Evolutionary conservation across 306 rosid species (phyloP).

Genomic region (Begonia loranthoides): DNA sequence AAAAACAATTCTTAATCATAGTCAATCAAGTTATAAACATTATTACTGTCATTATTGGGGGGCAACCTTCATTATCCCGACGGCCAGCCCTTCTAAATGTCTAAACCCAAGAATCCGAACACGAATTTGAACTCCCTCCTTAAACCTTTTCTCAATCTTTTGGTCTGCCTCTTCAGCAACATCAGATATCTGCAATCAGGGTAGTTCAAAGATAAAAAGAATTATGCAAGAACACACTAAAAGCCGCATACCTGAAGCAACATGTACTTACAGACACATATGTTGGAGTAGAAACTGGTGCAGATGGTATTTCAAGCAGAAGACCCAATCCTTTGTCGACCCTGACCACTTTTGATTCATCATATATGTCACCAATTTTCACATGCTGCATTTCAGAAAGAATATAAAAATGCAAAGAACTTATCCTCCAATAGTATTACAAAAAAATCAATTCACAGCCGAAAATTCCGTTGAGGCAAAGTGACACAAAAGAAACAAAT

Average conservation of each 20-base stretch:
- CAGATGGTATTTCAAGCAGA: constrained; percentile 67
- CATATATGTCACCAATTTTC: constrained; percentile 73
- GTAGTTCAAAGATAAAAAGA: constrained; percentile 4
- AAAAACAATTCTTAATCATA: too few relatives aligned
- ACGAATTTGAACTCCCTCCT: constrained; percentile 63
- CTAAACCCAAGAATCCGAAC: constrained; percentile 80
- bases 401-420: constrained; percentile 1
- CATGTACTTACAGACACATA: constrained; percentile 59
- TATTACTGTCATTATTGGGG: background rate
- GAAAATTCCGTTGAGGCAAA: too few relatives aligned
- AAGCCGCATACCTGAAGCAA: background rate
- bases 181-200: constrained; percentile 50
- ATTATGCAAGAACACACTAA: constrained; percentile 4
- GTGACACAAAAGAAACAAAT: too few relatives aligned
- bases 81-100: constrained; percentile 89
- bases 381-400: constrained; percentile 35
- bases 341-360: constrained; percentile 67
- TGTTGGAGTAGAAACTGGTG: constrained; percentile 62
- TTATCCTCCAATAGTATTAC: background rate
- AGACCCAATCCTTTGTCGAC: constrained; percentile 72
- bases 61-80: constrained; percentile 75
- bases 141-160: constrained; percentile 81
- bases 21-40: too few relatives aligned
- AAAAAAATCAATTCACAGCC: background rate
- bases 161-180: constrained; percentile 55